A percentile compares a stretch with the other conserved stretches of the same genome.
Conservation (phyloP, 805 yeast genomes). For the Groenewaldozyma tartarivorans region DNA sequence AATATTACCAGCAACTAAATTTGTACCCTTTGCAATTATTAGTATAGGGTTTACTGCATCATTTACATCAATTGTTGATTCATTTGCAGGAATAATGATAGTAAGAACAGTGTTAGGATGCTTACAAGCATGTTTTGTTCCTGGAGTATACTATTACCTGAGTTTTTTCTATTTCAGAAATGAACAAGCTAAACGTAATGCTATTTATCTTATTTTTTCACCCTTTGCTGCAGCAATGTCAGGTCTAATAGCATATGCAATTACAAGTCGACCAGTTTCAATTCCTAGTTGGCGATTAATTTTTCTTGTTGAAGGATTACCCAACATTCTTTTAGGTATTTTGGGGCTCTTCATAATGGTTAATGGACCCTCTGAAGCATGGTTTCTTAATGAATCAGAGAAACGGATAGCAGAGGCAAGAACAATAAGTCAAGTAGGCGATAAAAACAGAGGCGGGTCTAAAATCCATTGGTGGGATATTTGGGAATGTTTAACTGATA, state of each 20-base stretch:
- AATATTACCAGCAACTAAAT: slow-evolving; percentile 4
- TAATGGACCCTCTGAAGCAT: slow-evolving; percentile 36
- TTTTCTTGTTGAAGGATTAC: slow-evolving; percentile 37
- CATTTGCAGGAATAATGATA: slow-evolving; percentile 34
- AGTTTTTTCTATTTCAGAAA: slow-evolving; percentile 24
- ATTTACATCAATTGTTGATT: slow-evolving; percentile 34
- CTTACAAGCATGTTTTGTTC: slow-evolving; percentile 24
- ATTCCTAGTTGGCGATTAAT: slow-evolving; percentile 34
- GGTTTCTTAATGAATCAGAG: slow-evolving; percentile 35
- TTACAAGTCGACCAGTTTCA: slow-evolving; percentile 31
- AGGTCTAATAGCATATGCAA: slow-evolving; percentile 40
- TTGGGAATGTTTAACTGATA: slow-evolving; percentile 8
- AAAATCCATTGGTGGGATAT: slow-evolving; percentile 8
- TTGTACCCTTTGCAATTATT: slow-evolving; percentile 10
- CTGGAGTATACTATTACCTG: slow-evolving; percentile 25
- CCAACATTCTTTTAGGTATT: slow-evolving; percentile 34
- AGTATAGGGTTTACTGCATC: slow-evolving; percentile 24
- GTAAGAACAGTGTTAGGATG: slow-evolving; percentile 34
- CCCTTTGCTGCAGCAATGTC: slow-evolving; percentile 48
- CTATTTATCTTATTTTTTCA: slow-evolving; percentile 22
- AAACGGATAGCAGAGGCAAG: slow-evolving; percentile 13
- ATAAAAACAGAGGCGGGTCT: slow-evolving; percentile 5
- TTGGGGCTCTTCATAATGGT: slow-evolving; percentile 25
- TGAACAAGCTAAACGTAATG: slow-evolving; percentile 23
- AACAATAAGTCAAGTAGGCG: slow-evolving; percentile 11